These are phyloP conservation scores for Verticillium klebahnii DNA, from an alignment of 2,329 filamentous ascomycete species.

Conservation along the genomic window DNA sequence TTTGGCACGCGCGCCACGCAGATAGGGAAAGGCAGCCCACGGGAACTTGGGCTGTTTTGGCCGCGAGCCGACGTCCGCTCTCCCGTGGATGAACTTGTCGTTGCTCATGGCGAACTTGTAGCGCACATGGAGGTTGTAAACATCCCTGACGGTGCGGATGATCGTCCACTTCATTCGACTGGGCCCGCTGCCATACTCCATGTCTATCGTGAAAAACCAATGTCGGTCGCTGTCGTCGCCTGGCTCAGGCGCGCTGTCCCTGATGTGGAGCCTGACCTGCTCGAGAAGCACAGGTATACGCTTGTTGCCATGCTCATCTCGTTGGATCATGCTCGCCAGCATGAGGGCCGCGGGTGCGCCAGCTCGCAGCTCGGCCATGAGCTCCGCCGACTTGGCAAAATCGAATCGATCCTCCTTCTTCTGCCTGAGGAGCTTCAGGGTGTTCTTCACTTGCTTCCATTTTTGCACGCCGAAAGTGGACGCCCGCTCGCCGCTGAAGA, in stretches of 20 bases:
- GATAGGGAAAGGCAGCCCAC: constrained; percentile 81
- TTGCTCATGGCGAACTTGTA: constrained; percentile 86
- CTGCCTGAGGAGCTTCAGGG: constrained; percentile 71
- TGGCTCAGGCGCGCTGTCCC: constrained; percentile 69
- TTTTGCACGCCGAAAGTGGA: constrained; percentile 73
- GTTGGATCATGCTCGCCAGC: constrained; percentile 94
- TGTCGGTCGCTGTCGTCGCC: constrained; percentile 64
- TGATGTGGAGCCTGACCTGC: constrained; percentile 84
- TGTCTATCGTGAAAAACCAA: constrained; percentile 81
- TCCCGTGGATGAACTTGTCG: constrained; percentile 73
- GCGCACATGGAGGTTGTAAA: constrained; percentile 86
- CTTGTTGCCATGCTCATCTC: constrained; percentile 93
- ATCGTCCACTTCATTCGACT: constrained; percentile 97
- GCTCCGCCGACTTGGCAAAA: constrained; percentile 89
- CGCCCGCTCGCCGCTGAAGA: constrained; percentile 62
- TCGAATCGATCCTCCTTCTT: constrained; percentile 87
- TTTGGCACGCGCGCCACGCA: constrained; percentile 73
- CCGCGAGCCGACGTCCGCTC: constrained; percentile 58
- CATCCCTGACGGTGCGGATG: constrained; percentile 79
- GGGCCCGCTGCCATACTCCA: constrained; percentile 93
- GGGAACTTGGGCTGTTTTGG: constrained; percentile 89
- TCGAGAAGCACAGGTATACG: constrained; percentile 92
- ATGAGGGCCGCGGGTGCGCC: constrained; percentile 91
- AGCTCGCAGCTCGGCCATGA: constrained; percentile 91
- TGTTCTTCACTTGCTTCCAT: constrained; percentile 92